Percentiles rank a stretch among this genome's conserved stretches.
These are phyloP conservation scores for Incumbomyces lentus DNA, from an alignment of 2,329 filamentous ascomycete species.

Conservation along the genomic window DNA sequence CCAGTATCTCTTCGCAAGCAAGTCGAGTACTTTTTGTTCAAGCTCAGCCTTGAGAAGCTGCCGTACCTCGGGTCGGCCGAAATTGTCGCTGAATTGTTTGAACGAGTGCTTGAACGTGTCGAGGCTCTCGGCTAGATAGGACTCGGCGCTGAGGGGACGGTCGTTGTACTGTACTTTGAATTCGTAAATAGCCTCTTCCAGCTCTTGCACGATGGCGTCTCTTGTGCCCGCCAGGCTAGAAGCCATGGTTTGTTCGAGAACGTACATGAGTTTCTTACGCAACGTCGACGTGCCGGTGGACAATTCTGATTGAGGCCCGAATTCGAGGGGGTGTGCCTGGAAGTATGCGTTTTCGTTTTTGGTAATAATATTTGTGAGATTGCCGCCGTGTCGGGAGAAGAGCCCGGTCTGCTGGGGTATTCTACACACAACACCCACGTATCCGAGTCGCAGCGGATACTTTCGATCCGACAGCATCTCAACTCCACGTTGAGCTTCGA, in stretches of 20 bases:
- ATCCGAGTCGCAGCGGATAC: conserved; percentile 88
- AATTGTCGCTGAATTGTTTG: conserved; percentile 81
- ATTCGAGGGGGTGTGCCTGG: conserved; percentile 68
- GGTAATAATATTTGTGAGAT: conserved; percentile 68
- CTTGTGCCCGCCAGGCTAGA: conserved; percentile 78
- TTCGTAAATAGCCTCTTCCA: conserved; percentile 94
- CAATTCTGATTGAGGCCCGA: conserved; percentile 61
- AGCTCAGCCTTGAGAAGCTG: conserved; percentile 83
- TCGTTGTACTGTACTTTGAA: conserved; percentile 99
- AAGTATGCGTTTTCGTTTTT: conserved; percentile 88
- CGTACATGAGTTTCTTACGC: conserved; percentile 92
- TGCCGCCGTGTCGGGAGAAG: conserved; percentile 72
- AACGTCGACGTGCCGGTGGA: conserved; percentile 75
- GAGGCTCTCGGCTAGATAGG: conserved; percentile 87
- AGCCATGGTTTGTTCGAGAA: conserved; percentile 95
- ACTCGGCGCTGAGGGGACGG: conserved; percentile 84
- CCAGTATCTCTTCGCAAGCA: conserved; percentile 91
- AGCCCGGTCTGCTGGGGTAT: conserved; percentile 60
- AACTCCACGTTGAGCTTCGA: conserved; percentile 69
- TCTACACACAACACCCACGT: conserved; percentile 87
- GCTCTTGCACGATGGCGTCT: conserved; percentile 85
- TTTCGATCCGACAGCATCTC: conserved; percentile 77
- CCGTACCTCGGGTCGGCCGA: conserved; percentile 80
- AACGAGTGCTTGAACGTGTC: conserved; percentile 98
- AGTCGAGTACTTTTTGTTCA: conserved; percentile 86